These are phyloP conservation scores for Solanum tacnaense DNA, from an alignment of 257 asterid genomes.

Conservation along the genomic window DNA sequence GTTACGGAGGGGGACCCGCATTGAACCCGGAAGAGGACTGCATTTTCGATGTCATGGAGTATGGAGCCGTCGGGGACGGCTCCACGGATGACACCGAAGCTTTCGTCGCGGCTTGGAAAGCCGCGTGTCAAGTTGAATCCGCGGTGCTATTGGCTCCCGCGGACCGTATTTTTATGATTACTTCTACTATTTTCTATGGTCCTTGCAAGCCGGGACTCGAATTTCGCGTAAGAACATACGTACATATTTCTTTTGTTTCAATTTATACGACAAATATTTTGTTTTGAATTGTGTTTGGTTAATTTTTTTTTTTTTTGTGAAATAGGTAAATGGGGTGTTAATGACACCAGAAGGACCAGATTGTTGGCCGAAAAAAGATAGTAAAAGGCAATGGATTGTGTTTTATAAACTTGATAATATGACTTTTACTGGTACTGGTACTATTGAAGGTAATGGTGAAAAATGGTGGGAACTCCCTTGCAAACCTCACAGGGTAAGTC, in stretches of 20 bases:
- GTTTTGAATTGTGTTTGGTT: neutral
- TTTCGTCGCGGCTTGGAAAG: conserved; percentile 76
- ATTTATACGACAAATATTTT: neutral
- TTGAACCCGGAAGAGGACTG: conserved; percentile 16
- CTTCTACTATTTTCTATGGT: conserved; percentile 83
- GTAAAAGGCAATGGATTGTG: conserved; percentile 83
- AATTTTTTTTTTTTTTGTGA: neutral
- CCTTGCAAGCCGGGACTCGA: conserved; percentile 82
- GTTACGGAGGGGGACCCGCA: neutral
- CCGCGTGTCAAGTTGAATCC: conserved; percentile 67
- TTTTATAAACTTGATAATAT: conserved; percentile 61
- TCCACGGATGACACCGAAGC: conserved; percentile 74
- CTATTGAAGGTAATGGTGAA: conserved; percentile 82
- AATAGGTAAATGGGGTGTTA: conserved; percentile 69
- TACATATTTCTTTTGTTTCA: neutral
- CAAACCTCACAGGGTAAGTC: conserved; percentile 83
- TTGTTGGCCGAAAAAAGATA: conserved; percentile 80
- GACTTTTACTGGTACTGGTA: conserved; percentile 69
- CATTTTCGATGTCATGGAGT: conserved; percentile 53
- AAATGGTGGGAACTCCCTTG: conserved; percentile 98
- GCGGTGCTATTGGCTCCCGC: conserved; percentile 52
- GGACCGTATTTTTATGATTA: conserved; percentile 37
- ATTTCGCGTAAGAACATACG: conserved; percentile 40
- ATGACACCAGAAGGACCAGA: conserved; percentile 95
- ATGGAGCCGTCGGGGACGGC: conserved; percentile 84